phyloP scores from a whole-genome alignment of 768 basidiomycete genomes.

The Lyophyllum atratum region DNA sequence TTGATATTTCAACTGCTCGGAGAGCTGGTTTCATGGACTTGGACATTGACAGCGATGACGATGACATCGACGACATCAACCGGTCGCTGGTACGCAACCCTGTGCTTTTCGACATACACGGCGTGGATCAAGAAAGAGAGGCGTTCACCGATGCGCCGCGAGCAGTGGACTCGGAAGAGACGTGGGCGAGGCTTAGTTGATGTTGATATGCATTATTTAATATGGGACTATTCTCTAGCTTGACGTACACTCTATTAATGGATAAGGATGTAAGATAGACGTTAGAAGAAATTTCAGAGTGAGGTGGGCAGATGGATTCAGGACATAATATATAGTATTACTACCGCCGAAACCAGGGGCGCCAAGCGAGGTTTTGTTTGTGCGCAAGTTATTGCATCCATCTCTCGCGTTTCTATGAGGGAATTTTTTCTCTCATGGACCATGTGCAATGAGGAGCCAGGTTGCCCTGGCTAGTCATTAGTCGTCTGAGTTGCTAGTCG shows the following conservation, averaged over 20 bases:
- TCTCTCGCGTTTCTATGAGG: constrained; percentile 12
- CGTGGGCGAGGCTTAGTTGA: constrained; percentile 71
- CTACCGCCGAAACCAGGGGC: neutral
- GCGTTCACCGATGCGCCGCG: constrained; percentile 60
- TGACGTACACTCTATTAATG: constrained; percentile 2
- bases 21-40: constrained; percentile 73
- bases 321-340: neutral
- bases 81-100: constrained; percentile 61
- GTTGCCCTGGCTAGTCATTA: constrained; percentile 1
- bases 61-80: constrained; percentile 56
- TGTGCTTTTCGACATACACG: constrained; percentile 59
- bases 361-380: constrained; percentile 11
- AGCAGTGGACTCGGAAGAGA: constrained; percentile 61
- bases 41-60: constrained; percentile 68
- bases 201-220: constrained; percentile 5
- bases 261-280: neutral
- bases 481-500: constrained; percentile 8
- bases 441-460: constrained; percentile 16
- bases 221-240: constrained; percentile 11
- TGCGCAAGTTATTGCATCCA: neutral
- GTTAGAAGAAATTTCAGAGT: neutral
- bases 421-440: constrained; percentile 16
- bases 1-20: constrained; percentile 75
- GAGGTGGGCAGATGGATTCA: too few species aligned
- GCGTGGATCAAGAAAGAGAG: constrained; percentile 24